Percentiles rank a stretch among this genome's conserved stretches.
These are phyloP conservation scores for Nannizziopsis barbatae DNA, from an alignment of 2,329 filamentous ascomycete species.

Conservation along the genomic window DNA sequence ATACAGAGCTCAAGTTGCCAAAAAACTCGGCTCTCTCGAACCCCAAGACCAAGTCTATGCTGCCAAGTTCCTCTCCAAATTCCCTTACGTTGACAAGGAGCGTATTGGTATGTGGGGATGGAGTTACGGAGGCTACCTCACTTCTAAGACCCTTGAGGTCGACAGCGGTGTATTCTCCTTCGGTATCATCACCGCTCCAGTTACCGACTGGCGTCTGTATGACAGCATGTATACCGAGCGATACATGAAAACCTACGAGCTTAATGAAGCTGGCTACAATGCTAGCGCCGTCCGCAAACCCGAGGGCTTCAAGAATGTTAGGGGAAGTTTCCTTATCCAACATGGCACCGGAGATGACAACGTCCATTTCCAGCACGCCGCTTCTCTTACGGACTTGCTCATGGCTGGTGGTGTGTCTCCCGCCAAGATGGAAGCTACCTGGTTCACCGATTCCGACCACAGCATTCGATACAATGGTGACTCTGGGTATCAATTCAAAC, in stretches of 20 bases:
- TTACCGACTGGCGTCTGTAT: conserved; percentile 60
- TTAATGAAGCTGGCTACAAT: conserved; percentile 51
- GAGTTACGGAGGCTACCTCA: conserved; percentile 58
- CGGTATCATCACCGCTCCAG: conserved; percentile 53
- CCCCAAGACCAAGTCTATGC: conserved; percentile 58
- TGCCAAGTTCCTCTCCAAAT: conserved; percentile 43
- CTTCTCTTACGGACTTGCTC: conserved; percentile 50
- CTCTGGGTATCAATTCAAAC: conserved; percentile 49
- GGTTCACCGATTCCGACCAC: conserved; percentile 57
- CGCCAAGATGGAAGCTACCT: conserved; percentile 51
- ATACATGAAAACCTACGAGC: conserved; percentile 54
- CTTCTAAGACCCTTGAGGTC: conserved; percentile 54
- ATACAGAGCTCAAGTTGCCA: conserved; percentile 49
- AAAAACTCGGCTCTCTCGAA: conserved; percentile 52
- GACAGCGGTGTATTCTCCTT: conserved; percentile 51
- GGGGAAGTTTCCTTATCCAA: conserved; percentile 50
- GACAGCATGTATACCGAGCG: conserved; percentile 61
- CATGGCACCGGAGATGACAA: conserved; percentile 62
- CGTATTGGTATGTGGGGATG: conserved; percentile 59
- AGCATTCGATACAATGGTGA: conserved; percentile 49
- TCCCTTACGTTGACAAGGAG: conserved; percentile 45
- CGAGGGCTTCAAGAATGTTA: conserved; percentile 51
- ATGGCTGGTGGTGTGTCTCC: conserved; percentile 50
- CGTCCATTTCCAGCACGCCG: conserved; percentile 58
- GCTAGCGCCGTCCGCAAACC: conserved; percentile 48